Conservation (phyloP, 768 basidiomycete genomes). For the Trichaptum fuscoviolaceum region DNA sequence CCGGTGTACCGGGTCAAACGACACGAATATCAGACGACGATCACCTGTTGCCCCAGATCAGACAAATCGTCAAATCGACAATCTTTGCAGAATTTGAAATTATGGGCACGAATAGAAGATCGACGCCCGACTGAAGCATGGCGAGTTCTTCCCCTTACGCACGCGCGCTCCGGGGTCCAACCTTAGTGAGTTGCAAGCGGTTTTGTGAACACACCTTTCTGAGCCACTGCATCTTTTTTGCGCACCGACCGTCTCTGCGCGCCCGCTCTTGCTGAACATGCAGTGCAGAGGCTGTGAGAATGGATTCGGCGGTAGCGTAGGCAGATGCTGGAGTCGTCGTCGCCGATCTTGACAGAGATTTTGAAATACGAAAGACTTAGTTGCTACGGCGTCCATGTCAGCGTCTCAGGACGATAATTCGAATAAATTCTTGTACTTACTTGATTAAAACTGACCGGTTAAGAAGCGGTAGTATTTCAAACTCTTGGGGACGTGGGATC, state of each 20-base stretch:
- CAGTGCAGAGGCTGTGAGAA: neutral
- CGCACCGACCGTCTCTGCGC: neutral
- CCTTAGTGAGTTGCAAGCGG: too few relatives aligned
- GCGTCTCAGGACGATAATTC: neutral
- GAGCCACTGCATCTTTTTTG: neutral
- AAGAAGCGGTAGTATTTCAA: neutral
- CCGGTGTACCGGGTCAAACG: neutral
- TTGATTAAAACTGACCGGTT: neutral
- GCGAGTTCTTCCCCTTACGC: neutral
- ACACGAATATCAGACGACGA: neutral
- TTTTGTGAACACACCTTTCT: neutral
- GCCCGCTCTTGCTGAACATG: too few relatives aligned
- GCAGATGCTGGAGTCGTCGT: neutral
- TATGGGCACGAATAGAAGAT: neutral
- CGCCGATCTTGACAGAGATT: neutral
- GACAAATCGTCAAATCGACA: neutral
- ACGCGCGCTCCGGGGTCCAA: neutral
- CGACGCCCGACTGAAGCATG: neutral
- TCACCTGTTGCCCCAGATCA: neutral
- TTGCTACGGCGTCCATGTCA: neutral
- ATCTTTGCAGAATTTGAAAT: neutral
- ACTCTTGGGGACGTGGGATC: neutral
- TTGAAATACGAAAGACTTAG: neutral
- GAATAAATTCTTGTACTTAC: neutral
- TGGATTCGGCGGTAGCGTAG: neutral